Evolutionary conservation across 176 grass and related monocot species (phyloP), one percentile per base, ranked within the genome.

Genomic region (Cymbopogon citratus): DNA sequence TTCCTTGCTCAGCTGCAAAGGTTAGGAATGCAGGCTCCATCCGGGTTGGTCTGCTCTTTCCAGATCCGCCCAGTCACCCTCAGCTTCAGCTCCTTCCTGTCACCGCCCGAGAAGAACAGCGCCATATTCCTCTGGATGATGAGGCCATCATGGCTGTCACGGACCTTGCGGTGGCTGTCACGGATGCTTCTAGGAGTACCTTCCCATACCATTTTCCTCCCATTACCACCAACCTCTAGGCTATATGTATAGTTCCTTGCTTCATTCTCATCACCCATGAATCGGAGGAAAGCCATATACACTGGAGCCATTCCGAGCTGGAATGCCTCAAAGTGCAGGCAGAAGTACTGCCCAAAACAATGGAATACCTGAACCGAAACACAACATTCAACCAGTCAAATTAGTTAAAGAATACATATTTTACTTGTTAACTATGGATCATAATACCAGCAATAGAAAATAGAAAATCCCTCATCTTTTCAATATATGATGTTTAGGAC

Each of bases 91-190:
- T 94, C 91, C 74, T 94, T 94, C 71, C 91, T 86, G 13, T 93
- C 91, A 6, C 91, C 82, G 0, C 91, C 94, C 0, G 89, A 93
- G 87, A 97, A 93, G 87, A 97, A 97, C 29, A 94, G 60, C 0
- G 94, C 94, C 94, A 97, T 94, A 76, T 97, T 94, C 48, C 94
- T 86, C 83, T 91, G 89, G 79, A 97, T 94, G 57, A 97, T 88
- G 26, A 97, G 87, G 39, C 94, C 94, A 12, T 97, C 94, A 65
- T 94, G 91, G 76, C 94, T 97, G 74, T 97, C 94, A 9, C 94
- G 86, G 11, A 97, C 85, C 79, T 94, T 94, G 51, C 85, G 76
- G 82, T 97, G 94, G 76, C 87, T 91, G 85, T 97, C 94, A 0
- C 94, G 89, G 66, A 97, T 91, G 71, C 94, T 97, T 44, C 94